Evolutionary conservation across 345 rosid genomes (phyloP), one percentile per base, ranked within the genome.

Genomic region (Eucalyptus cloeziana): DNA sequence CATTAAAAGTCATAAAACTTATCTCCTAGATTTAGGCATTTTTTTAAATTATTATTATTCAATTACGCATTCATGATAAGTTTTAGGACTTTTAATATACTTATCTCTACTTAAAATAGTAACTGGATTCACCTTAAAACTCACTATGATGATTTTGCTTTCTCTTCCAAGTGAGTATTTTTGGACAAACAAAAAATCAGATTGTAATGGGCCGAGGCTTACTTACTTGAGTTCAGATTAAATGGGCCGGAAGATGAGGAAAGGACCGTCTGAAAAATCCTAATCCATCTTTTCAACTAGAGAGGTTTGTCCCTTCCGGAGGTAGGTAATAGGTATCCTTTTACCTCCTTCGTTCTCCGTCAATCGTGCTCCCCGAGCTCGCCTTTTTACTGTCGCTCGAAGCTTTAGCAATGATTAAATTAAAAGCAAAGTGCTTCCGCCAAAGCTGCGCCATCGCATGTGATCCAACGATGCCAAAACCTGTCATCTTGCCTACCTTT

Each of bases 41-140:
- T 56, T 56, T 56, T 56, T 0, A 56, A 56, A 56, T 1, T 2
- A 52, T 56, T 56, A 56, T 9, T 6, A 56, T 8, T 25, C 25
- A 56, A 22, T 56, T 9, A 24, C 10, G 1, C 3, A 4, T 56
- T 56, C 10, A 52, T 19, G 5, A 52, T 52, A 7, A 52, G 21
- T 52, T 52, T 19, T 1, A 4, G 0, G 0, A 24, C 30, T 24
- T 56, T 0, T 12, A 19, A 21, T 52, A 7, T 3, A 56, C 13
- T 56, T 56, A 25, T 56, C 30, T 6, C 13, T 24, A 5, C 27
- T 21, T 22, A 37, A 37, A 2, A 37, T 10, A 3, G 45, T 21
- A 10, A 6, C 47, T 5, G 4, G 13, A 76, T 37, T 19, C 47
- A 7, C 14, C 83, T 33, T 10, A 37, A 37, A 37, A 37, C 83